Evolutionary conservation across 2,329 filamentous ascomycete species (phyloP), one percentile per base, ranked within the genome.

Genomic region (Verticillium dahliae): DNA sequence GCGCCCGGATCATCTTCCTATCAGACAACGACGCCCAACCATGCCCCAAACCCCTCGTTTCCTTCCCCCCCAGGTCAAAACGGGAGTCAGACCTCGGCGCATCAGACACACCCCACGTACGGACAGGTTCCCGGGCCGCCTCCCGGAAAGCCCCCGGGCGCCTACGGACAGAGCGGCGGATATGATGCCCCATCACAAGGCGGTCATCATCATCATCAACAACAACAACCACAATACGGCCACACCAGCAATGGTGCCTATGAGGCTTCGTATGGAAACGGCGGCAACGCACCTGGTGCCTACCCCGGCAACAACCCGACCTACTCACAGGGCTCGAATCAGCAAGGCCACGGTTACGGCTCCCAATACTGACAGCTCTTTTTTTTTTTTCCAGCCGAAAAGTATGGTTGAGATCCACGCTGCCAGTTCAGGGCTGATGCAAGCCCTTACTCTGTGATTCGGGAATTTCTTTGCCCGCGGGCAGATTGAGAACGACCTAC

Each of bases 231-330:
- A 11, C 60, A 62, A 7, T 65, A 60, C 59, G 61, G 57, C 60
- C 65, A 62, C 18, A 70, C 70, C 45, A 27, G 9, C 45, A 13
- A 18, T 13, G 18, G 45, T 22, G 18, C 1, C 5, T 74, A 74
- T 52, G 73, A 68, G 59, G 60, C 68, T 31, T 70, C 70, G 10
- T 73, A 70, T 13, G 45, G 45, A 6, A 71, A 72, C 39, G 66
- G 67, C 15, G 65, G 68, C 22, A 67, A 66, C 18, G 65, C 70
- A 14, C 37, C 60, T 35, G 72, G 73, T 66, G 73, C 69, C 35
- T 76, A 76, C 60, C 71, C 71, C 10, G 68, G 69, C 14, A 69
- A 68, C 60, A 73, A 72, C 69, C 50, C 52, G 13, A 50, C 61
- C 18, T 69, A 68, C 52, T 34, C 58, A n/a, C 55, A 52, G 34